Evolutionary conservation across 75 land plant species (phyloP).

Genomic region (Picea glauca): DNA sequence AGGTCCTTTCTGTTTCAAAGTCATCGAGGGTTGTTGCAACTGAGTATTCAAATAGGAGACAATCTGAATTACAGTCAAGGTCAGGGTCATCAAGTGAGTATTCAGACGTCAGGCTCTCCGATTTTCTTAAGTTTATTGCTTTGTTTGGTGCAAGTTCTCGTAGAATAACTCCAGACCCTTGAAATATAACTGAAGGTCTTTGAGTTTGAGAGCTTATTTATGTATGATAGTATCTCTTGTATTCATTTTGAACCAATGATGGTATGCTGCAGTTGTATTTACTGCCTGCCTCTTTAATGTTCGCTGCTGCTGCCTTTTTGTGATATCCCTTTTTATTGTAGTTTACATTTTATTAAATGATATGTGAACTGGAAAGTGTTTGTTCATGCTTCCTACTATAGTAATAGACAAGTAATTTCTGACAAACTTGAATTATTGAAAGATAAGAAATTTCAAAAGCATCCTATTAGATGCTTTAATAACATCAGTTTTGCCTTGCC

Average conservation of each 20-base stretch:
- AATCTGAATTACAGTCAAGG: background rate
- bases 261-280: background rate
- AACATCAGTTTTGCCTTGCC: background rate
- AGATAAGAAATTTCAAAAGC: background rate
- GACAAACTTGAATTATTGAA: background rate
- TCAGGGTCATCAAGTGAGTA: conserved; percentile 2
- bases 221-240: background rate
- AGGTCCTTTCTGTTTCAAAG: conserved; percentile 18
- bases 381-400: background rate
- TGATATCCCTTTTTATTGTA: background rate
- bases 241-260: background rate
- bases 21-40: conserved; percentile 22
- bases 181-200: background rate
- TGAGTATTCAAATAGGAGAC: conserved; percentile 20
- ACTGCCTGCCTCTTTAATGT: background rate
- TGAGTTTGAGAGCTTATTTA: background rate
- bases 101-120: conserved; percentile 1
- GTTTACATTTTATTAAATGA: too few relatives aligned
- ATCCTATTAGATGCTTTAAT: background rate
- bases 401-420: background rate
- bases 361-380: background rate
- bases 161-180: conserved; percentile 4
- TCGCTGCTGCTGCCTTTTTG: background rate
- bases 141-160: background rate
- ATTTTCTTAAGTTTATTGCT: conserved; percentile 10